Conservation (phyloP, 2,329 filamentous ascomycete species). For the Aspergillus candidus region DNA sequence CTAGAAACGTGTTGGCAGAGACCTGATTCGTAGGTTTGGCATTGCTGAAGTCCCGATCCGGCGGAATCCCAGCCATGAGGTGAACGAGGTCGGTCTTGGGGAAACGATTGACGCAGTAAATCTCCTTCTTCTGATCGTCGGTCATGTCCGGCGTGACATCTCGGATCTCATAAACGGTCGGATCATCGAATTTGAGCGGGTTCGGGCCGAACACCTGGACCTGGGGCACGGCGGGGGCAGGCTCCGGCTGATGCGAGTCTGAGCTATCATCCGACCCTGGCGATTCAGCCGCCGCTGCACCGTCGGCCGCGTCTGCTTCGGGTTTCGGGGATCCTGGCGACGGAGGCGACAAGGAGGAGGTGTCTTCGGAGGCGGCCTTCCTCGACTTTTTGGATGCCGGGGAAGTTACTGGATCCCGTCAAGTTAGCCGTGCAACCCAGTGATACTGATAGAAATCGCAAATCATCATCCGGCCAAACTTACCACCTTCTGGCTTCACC, state of each 20-base stretch:
- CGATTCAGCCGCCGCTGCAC: slow-evolving; percentile 55
- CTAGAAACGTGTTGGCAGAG: slow-evolving; percentile 85
- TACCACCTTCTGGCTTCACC: slow-evolving; percentile 50
- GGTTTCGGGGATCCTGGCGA: slow-evolving; percentile 39
- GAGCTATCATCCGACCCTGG: slow-evolving; percentile 57
- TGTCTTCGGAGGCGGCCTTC: slow-evolving; percentile 31
- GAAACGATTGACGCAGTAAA: slow-evolving; percentile 81
- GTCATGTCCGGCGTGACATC: slow-evolving; percentile 67
- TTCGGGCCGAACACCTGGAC: slow-evolving; percentile 89
- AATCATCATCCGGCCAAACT: slow-evolving; percentile 12
- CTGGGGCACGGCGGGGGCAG: slow-evolving; percentile 59
- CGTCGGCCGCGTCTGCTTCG: slow-evolving; percentile 48
- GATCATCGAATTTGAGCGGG: slow-evolving; percentile 82
- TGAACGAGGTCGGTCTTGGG: slow-evolving; percentile 74
- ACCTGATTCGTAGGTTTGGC: slow-evolving; percentile 93
- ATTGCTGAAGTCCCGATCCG: slow-evolving; percentile 92
- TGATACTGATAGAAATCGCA: too few species aligned
- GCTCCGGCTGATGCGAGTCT: slow-evolving; percentile 54
- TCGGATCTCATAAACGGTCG: slow-evolving; percentile 89
- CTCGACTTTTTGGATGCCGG: slow-evolving; percentile 36
- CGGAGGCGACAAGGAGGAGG: slow-evolving; percentile 36
- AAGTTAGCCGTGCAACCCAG: slow-evolving; percentile 5
- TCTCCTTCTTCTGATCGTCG: slow-evolving; percentile 77
- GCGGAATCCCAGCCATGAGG: slow-evolving; percentile 79
- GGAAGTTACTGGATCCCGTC: slow-evolving; percentile 23